Evolutionary conservation across 2,329 filamentous ascomycete species (phyloP).

Genomic region (Curvularia hawaiiensis): DNA sequence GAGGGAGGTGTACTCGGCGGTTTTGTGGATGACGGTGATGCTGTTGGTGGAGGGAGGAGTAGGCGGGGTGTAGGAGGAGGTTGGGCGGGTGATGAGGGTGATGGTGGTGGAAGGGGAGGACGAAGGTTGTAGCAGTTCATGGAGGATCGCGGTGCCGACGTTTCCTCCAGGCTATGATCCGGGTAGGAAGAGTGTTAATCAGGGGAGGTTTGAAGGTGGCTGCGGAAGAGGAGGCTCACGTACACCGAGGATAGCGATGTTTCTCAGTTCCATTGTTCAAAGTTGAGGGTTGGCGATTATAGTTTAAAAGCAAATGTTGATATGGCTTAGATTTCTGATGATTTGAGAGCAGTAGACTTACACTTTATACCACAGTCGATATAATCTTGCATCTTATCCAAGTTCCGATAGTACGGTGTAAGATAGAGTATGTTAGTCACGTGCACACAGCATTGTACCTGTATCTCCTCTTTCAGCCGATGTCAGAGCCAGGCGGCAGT

Average conservation of each 20-base stretch:
- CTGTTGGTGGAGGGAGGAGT: not conserved
- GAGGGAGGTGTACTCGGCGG: conserved; percentile 34
- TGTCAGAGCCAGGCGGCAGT: not conserved
- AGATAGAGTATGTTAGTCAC: not conserved
- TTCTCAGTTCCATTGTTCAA: conserved; percentile 40
- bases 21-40: conserved; percentile 26
- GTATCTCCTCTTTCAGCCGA: not conserved
- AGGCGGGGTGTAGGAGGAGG: conserved; percentile 27
- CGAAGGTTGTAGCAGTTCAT: conserved; percentile 30
- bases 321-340: not conserved
- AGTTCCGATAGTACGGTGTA: not conserved
- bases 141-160: conserved; percentile 39
- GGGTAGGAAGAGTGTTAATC: conserved; percentile 1
- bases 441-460: not conserved
- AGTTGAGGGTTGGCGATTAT: not conserved
- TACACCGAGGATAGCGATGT: conserved; percentile 45
- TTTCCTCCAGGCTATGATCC: conserved; percentile 37
- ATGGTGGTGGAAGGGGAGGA: conserved; percentile 26
- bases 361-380: not conserved
- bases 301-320: no score
- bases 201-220: not conserved
- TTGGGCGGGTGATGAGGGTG: conserved; percentile 37
- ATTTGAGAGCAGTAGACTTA: not conserved
- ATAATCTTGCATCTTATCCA: not conserved
- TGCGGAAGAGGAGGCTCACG: not conserved